Evolutionary conservation across 140 eudicot species (phyloP).

Genomic region (Senecio squalidus): DNA sequence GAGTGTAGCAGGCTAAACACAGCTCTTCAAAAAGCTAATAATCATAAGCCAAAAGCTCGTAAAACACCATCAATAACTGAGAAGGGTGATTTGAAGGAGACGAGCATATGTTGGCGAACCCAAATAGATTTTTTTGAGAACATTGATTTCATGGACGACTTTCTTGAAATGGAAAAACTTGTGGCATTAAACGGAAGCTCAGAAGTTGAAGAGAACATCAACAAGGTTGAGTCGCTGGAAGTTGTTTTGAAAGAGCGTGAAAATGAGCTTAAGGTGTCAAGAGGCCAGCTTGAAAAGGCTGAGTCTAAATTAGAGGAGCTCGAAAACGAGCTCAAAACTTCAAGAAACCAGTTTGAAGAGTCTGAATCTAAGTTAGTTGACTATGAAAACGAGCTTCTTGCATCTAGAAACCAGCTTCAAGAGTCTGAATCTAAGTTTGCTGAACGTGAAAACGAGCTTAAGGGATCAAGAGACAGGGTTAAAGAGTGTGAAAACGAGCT

Average conservation of each 20-base stretch:
- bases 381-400: constrained; percentile 20
- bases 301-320: constrained; percentile 21
- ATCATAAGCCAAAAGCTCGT: constrained; percentile 7
- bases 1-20: constrained; percentile 59
- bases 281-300: constrained; percentile 26
- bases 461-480: constrained; percentile 17
- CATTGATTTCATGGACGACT: constrained; percentile 76
- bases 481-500: constrained; percentile 30
- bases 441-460: constrained; percentile 18
- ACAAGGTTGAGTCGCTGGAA: constrained; percentile 32
- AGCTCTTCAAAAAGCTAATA: constrained; percentile 30
- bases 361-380: constrained; percentile 10
- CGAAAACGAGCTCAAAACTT: constrained; percentile 21
- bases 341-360: constrained; percentile 8
- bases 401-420: constrained; percentile 20
- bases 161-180: constrained; percentile 89
- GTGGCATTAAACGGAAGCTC: constrained; percentile 44
- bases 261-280: constrained; percentile 36
- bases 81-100: constrained; percentile 7
- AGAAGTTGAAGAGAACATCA: constrained; percentile 35
- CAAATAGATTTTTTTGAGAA: constrained; percentile 31
- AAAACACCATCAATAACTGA: neutral
- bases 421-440: constrained; percentile 20
- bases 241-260: constrained; percentile 34
- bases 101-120: constrained; percentile 21